A percentile compares a stretch with the other conserved stretches of the same genome.
phyloP scores from a whole-genome alignment of 805 yeast species.

The Suhomyces pyralidae region DNA sequence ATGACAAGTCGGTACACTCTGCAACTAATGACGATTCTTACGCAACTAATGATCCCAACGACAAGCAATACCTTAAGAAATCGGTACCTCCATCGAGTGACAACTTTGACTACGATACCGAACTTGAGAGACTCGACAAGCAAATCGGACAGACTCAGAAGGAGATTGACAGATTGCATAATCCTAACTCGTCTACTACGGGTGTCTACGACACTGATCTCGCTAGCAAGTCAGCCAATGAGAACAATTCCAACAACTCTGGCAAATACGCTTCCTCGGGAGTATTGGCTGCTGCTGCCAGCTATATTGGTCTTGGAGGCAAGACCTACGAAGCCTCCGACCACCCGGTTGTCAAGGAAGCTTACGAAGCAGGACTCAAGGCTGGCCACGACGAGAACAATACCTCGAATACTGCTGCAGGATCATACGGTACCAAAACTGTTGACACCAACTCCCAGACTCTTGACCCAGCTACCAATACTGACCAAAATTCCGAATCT shows the following conservation, averaged over 20 bases:
- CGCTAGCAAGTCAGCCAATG: background rate
- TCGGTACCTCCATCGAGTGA: constrained; percentile 12
- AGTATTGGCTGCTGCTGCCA: constrained; percentile 14
- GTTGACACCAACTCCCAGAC: background rate
- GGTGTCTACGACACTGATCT: constrained; percentile 6
- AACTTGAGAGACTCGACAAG: constrained; percentile 20
- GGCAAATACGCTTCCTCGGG: constrained; percentile 8
- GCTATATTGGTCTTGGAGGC: constrained; percentile 9
- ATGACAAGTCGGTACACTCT: constrained; percentile 1
- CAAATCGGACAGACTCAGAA: constrained; percentile 24
- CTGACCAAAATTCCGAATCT: constrained; percentile 1
- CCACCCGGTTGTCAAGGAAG: constrained; percentile 9
- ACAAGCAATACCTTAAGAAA: constrained; percentile 1
- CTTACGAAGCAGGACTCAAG: constrained; percentile 12
- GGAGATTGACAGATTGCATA: constrained; percentile 17
- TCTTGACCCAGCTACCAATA: background rate
- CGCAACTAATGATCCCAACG: background rate
- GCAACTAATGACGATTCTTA: background rate
- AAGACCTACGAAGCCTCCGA: constrained; percentile 3
- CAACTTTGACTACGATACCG: constrained; percentile 21
- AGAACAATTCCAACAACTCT: background rate
- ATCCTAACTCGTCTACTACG: constrained; percentile 6
- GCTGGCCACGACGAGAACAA: background rate
- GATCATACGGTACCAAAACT: background rate
- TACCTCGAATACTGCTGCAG: background rate